phyloP scores from a whole-genome alignment of 2,329 filamentous ascomycete genomes.

The Helotiales sp. region DNA sequence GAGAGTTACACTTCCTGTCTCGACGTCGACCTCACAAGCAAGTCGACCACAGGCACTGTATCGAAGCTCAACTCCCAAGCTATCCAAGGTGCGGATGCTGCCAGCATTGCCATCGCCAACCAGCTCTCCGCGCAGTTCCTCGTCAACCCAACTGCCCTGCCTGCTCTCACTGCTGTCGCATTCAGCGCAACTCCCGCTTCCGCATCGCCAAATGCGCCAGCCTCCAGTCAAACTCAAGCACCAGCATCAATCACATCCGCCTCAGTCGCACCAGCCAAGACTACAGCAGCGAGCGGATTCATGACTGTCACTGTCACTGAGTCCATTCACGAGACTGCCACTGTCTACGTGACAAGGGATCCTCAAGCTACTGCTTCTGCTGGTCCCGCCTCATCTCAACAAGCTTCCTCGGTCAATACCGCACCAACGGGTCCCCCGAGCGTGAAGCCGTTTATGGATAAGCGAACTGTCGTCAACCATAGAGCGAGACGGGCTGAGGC shows the following conservation, averaged over 20 bases:
- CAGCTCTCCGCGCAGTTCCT: constrained; percentile 30
- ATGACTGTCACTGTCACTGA: constrained; percentile 20
- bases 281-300: neutral
- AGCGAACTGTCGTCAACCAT: too few species aligned
- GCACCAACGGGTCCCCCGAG: too few species aligned
- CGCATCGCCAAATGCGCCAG: neutral
- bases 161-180: constrained; percentile 1
- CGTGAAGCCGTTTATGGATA: too few species aligned
- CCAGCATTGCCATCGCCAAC: constrained; percentile 14
- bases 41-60: constrained; percentile 5
- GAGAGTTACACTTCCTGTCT: constrained; percentile 61
- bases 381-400: neutral
- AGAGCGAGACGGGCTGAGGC: too few species aligned
- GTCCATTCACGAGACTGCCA: neutral
- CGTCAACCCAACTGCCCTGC: constrained; percentile 19
- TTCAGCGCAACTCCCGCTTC: neutral
- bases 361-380: neutral
- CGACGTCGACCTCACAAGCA: constrained; percentile 44
- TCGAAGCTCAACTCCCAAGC: constrained; percentile 2
- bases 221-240: neutral
- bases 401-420: neutral
- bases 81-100: constrained; percentile 4
- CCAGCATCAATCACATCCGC: neutral
- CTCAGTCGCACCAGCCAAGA: neutral
- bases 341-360: constrained; percentile 5